phyloP scores from a whole-genome alignment of 495 filamentous ascomycete species.

The Tuber brumale region DNA sequence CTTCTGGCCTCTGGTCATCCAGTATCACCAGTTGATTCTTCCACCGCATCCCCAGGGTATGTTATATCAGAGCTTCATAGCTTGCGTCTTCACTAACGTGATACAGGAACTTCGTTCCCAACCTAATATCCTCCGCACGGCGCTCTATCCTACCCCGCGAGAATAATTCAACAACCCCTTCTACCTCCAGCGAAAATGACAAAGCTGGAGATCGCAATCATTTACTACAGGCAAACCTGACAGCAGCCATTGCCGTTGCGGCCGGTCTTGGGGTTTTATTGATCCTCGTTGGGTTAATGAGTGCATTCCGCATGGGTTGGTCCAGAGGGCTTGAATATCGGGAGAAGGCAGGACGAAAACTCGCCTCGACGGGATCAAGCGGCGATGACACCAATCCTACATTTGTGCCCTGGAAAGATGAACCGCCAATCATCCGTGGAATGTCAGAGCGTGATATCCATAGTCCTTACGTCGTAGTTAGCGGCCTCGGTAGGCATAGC shows the following conservation, averaged over 20 bases:
- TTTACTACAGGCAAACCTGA: constrained; percentile 17
- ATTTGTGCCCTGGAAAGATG: constrained; percentile 16
- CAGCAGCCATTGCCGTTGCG: constrained; percentile 26
- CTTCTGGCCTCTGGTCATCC: not conserved
- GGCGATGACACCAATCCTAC: not conserved
- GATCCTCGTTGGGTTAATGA: constrained; percentile 30
- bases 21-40: not conserved
- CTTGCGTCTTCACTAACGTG: not conserved
- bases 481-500: constrained; percentile 23
- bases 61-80: not conserved
- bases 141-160: not conserved
- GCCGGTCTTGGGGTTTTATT: constrained; percentile 17
- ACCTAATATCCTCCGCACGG: not conserved
- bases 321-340: constrained; percentile 24
- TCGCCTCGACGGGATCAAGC: not conserved
- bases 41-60: not conserved
- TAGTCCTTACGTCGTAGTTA: not conserved
- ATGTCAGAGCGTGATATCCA: constrained; percentile 22
- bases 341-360: not conserved
- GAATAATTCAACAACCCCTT: not conserved
- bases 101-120: not conserved
- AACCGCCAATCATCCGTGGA: constrained; percentile 8
- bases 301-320: constrained; percentile 32
- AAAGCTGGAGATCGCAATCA: not conserved
- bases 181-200: not conserved